phyloP scores from a whole-genome alignment of 2,329 filamentous ascomycete species.

The Microdochium bolleyi region DNA sequence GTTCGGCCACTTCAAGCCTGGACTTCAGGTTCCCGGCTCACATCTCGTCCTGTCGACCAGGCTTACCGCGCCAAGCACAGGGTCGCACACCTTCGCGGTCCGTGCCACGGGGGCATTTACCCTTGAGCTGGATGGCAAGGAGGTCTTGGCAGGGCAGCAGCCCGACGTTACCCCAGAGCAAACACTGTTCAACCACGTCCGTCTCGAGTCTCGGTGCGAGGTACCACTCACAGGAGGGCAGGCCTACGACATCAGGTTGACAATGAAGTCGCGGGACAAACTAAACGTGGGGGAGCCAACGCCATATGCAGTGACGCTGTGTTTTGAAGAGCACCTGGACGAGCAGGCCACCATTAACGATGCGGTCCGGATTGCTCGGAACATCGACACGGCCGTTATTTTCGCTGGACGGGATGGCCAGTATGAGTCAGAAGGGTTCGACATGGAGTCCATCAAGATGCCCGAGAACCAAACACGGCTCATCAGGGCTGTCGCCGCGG shows the following conservation, averaged over 20 bases:
- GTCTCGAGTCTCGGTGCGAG: conserved; percentile 7
- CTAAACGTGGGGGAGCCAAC: too few species aligned
- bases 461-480: too few species aligned
- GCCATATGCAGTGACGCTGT: too few species aligned
- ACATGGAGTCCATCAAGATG: too few species aligned
- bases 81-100: conserved; percentile 7
- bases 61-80: conserved; percentile 5
- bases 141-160: conserved; percentile 5
- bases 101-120: conserved; percentile 6
- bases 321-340: too few species aligned
- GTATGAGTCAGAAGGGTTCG: too few species aligned
- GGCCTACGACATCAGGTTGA: conserved; percentile 5
- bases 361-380: too few species aligned
- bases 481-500: too few species aligned
- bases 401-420: too few species aligned
- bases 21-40: conserved; percentile 7
- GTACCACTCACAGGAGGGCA: conserved; percentile 4
- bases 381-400: too few species aligned
- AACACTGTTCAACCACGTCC: conserved; percentile 11
- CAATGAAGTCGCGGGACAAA: conserved; percentile 8
- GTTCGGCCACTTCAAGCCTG: conserved; percentile 9
- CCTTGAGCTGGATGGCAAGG: conserved; percentile 5
- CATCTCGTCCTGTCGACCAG: conserved; percentile 6
- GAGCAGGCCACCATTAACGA: too few species aligned
- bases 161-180: conserved; percentile 8